These are phyloP conservation scores for Exophiala bonariae DNA, from an alignment of 2,329 filamentous ascomycete species.

Conservation along the genomic window DNA sequence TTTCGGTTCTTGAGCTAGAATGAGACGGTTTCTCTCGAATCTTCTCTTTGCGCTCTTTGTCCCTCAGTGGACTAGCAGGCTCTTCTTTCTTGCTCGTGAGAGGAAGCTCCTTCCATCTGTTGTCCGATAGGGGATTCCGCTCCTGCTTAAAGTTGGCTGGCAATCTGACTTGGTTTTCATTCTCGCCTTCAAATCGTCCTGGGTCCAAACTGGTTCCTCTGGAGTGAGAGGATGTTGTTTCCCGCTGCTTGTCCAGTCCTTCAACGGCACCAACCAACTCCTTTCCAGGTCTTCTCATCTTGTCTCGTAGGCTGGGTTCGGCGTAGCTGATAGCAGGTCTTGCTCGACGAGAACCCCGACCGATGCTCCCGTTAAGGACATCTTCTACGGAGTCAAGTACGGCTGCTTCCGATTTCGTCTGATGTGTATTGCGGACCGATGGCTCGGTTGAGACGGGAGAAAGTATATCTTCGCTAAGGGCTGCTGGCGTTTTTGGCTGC, in stretches of 20 bases:
- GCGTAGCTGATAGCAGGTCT: conserved; percentile 74
- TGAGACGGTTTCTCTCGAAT: not conserved
- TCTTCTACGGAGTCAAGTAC: conserved; percentile 28
- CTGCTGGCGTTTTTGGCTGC: conserved; percentile 27
- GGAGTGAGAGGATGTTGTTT: conserved; percentile 19
- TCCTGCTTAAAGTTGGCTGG: conserved; percentile 22
- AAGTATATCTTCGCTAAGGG: conserved; percentile 15
- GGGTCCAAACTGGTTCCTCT: conserved; percentile 18
- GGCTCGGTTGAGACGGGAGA: conserved; percentile 28
- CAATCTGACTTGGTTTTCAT: conserved; percentile 6
- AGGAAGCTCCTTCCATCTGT: conserved; percentile 16
- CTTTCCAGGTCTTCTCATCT: conserved; percentile 80
- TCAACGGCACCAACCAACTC: conserved; percentile 73
- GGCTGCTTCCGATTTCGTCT: conserved; percentile 23
- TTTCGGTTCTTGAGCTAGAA: too few relatives aligned
- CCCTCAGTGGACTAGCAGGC: conserved; percentile 22
- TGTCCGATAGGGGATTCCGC: conserved; percentile 1
- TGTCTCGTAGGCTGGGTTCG: conserved; percentile 76
- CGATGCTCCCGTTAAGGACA: conserved; percentile 45
- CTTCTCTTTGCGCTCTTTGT: conserved; percentile 34
- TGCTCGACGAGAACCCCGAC: conserved; percentile 66
- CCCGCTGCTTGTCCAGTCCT: conserved; percentile 46
- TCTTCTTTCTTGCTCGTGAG: conserved; percentile 20
- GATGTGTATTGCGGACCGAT: conserved; percentile 15
- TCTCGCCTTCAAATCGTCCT: conserved; percentile 19